Conservation (phyloP, 1,139 yeast genomes). For the Lodderomyces pseudojiufengensis region DNA sequence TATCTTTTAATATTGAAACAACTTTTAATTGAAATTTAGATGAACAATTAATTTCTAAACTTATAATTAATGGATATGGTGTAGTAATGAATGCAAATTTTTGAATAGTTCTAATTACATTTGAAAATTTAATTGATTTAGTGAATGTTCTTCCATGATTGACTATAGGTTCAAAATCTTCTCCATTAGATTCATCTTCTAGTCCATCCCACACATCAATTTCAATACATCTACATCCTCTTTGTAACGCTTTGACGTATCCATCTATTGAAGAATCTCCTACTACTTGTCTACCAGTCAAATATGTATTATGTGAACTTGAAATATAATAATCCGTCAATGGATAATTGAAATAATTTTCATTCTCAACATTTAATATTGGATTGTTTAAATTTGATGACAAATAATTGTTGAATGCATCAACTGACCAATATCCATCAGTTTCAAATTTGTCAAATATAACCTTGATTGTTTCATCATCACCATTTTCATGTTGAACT, state of each 20-base stretch:
- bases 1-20: constrained; percentile 46
- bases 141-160: constrained; percentile 88
- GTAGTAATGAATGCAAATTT: constrained; percentile 84
- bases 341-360: constrained; percentile 57
- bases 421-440: constrained; percentile 37
- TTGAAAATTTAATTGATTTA: constrained; percentile 60
- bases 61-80: constrained; percentile 81
- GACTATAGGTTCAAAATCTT: constrained; percentile 68
- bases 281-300: constrained; percentile 85
- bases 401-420: constrained; percentile 50
- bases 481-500: constrained; percentile 48
- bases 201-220: constrained; percentile 92
- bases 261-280: constrained; percentile 92
- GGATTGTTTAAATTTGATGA: constrained; percentile 45
- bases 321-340: constrained; percentile 83
- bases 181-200: neutral
- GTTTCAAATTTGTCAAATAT: constrained; percentile 46
- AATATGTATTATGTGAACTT: constrained; percentile 91
- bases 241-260: constrained; percentile 80
- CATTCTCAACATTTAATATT: constrained; percentile 21
- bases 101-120: constrained; percentile 68
- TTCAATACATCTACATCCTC: constrained; percentile 91
- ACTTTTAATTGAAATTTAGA: constrained; percentile 59
- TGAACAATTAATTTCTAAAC: constrained; percentile 81
- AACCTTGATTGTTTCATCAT: constrained; percentile 24